phyloP scores from a whole-genome alignment of 805 yeast genomes.

The Suhomyces sp. region DNA sequence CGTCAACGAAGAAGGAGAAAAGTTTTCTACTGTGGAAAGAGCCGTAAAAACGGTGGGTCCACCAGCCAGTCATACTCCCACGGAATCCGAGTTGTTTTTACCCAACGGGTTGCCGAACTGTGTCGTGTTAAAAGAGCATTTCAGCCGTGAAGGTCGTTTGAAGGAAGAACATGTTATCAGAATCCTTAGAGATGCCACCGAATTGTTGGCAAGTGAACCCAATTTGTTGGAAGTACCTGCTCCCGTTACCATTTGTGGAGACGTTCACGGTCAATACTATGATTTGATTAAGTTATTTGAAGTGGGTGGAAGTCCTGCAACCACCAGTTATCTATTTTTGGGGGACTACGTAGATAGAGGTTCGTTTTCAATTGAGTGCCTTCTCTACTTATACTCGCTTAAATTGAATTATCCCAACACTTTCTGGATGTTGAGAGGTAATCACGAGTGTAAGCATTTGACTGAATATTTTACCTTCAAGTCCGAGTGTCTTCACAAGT shows the following conservation, averaged over 20 bases:
- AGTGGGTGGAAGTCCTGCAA: conserved; percentile 84
- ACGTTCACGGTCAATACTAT: conserved; percentile 93
- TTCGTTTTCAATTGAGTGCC: conserved; percentile 78
- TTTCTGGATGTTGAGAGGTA: conserved; percentile 84
- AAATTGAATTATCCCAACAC: conserved; percentile 73
- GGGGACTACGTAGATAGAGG: conserved; percentile 98
- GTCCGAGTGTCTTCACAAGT: conserved; percentile 85
- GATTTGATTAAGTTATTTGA: conserved; percentile 89
- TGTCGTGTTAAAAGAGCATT: conserved; percentile 68
- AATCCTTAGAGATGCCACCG: conserved; percentile 66
- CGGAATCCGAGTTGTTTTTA: conserved; percentile 64
- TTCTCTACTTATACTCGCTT: conserved; percentile 71
- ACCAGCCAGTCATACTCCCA: conserved; percentile 64
- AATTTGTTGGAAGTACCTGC: conserved; percentile 80
- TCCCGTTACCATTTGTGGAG: conserved; percentile 96
- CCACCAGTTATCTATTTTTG: conserved; percentile 74
- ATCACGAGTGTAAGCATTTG: conserved; percentile 91
- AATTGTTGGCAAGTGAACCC: conserved; percentile 65
- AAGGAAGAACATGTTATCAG: conserved; percentile 64
- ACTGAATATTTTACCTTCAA: conserved; percentile 93
- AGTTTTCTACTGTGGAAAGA: conserved; percentile 55
- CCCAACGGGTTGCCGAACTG: conserved; percentile 68
- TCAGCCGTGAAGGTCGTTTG: conserved; percentile 77
- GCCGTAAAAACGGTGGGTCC: conserved; percentile 57
- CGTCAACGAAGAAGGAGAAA: conserved; percentile 57